These are phyloP conservation scores for Fusarium metavorans DNA, from an alignment of 2,329 filamentous ascomycete species.

Conservation along the genomic window DNA sequence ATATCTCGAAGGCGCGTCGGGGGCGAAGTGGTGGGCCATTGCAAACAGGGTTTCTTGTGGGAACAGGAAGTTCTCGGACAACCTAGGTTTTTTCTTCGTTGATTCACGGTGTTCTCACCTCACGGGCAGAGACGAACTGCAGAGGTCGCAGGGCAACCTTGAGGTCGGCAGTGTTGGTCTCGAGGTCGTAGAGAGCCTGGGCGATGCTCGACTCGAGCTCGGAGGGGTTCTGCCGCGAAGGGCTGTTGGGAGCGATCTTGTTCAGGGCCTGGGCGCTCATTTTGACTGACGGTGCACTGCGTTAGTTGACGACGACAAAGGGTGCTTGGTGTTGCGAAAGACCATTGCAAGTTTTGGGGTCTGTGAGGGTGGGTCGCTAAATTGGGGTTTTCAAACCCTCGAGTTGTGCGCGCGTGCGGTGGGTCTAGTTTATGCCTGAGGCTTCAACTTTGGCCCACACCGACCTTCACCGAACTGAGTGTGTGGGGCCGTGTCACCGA, in stretches of 20 bases:
- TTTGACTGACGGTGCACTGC: slow-evolving; percentile 60
- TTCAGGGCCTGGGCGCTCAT: slow-evolving; percentile 82
- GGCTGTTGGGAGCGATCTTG: slow-evolving; percentile 99
- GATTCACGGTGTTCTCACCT: slow-evolving; percentile 79
- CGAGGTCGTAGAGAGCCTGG: slow-evolving; percentile 97
- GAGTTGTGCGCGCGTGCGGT: slow-evolving; percentile 32
- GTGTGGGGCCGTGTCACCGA: background rate
- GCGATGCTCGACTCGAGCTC: slow-evolving; percentile 98
- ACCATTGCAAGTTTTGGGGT: slow-evolving; percentile 47
- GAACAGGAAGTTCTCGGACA: slow-evolving; percentile 56
- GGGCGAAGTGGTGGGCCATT: slow-evolving; percentile 49
- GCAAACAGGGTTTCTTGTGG: slow-evolving; percentile 50
- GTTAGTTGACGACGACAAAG: slow-evolving; percentile 44
- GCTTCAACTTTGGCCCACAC: background rate
- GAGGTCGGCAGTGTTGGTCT: slow-evolving; percentile 99
- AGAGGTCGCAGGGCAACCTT: slow-evolving; percentile 95
- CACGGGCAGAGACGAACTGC: slow-evolving; percentile 98
- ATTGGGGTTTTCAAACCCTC: slow-evolving; percentile 58
- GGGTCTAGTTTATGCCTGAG: slow-evolving; percentile 27
- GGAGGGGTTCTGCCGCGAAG: slow-evolving; percentile 93
- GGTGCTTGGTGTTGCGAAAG: slow-evolving; percentile 41
- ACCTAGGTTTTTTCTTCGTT: slow-evolving; percentile 14
- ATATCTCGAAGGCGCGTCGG: slow-evolving; percentile 40
- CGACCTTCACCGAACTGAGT: slow-evolving; percentile 1
- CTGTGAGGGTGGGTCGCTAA: slow-evolving; percentile 50